Evolutionary conservation across 2,329 filamentous ascomycete genomes (phyloP).

Genomic region (Colletotrichum gigasporum): DNA sequence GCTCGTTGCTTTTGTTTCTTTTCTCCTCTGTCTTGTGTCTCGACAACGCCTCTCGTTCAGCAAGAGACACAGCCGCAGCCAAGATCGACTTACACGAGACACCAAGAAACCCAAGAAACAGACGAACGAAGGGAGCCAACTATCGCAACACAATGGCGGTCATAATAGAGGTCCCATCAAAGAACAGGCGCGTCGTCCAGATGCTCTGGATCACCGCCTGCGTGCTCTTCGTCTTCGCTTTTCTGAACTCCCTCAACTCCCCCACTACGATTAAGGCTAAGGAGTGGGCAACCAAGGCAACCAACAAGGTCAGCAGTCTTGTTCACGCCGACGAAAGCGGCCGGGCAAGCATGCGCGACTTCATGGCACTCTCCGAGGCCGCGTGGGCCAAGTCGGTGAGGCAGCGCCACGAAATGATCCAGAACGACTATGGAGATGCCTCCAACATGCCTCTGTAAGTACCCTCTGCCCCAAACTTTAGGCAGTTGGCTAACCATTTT

Average conservation of each 20-base stretch:
- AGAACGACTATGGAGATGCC: slow-evolving; percentile 34
- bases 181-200: slow-evolving; percentile 30
- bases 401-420: slow-evolving; percentile 39
- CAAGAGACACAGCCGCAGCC: too few species aligned
- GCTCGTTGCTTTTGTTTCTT: too few species aligned
- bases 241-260: slow-evolving; percentile 33
- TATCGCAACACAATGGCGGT: slow-evolving; percentile 1
- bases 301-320: slow-evolving; percentile 29
- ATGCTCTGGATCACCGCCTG: slow-evolving; percentile 36
- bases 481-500: neutral
- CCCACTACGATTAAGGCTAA: slow-evolving; percentile 37
- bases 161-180: slow-evolving; percentile 29
- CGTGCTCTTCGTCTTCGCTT: slow-evolving; percentile 37
- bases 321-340: neutral
- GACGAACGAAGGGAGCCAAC: too few species aligned
- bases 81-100: too few species aligned
- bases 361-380: slow-evolving; percentile 34
- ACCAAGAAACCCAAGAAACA: too few species aligned
- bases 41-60: too few species aligned
- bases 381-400: slow-evolving; percentile 41
- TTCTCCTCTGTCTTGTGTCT: too few species aligned
- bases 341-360: slow-evolving; percentile 30
- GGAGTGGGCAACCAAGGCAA: slow-evolving; percentile 35
- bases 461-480: neutral
- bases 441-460: slow-evolving; percentile 37